phyloP scores from a whole-genome alignment of 768 basidiomycete species.

The Suillus americanus region DNA sequence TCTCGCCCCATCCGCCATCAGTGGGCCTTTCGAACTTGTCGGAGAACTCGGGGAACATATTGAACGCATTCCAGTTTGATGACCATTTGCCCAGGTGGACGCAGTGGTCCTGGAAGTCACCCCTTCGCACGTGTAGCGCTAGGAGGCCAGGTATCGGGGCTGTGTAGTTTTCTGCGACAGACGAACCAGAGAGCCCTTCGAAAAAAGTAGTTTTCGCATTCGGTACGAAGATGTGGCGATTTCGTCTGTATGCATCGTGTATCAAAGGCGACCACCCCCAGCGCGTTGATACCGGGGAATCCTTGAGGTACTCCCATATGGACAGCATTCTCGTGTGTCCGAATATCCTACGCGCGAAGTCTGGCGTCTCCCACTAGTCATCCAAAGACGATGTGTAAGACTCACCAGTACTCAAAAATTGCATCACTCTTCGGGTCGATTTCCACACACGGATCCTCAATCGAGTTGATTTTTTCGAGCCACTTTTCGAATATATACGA shows the following conservation, averaged over 20 bases:
- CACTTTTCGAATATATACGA: constrained; percentile 36
- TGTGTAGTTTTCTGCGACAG: constrained; percentile 11
- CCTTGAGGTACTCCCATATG: constrained; percentile 32
- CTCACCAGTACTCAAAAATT: constrained; percentile 40
- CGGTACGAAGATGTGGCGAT: constrained; percentile 27
- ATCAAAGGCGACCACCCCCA: constrained; percentile 41
- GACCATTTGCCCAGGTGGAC: constrained; percentile 31
- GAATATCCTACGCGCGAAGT: constrained; percentile 27
- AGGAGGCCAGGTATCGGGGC: constrained; percentile 39
- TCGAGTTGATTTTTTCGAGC: constrained; percentile 33
- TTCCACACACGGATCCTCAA: constrained; percentile 42
- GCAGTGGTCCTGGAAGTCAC: constrained; percentile 49
- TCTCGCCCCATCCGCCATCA: constrained; percentile 19
- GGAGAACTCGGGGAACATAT: constrained; percentile 39
- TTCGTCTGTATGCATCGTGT: constrained; percentile 30
- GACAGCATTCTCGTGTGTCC: constrained; percentile 34
- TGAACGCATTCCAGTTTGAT: constrained; percentile 43
- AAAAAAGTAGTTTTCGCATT: background rate
- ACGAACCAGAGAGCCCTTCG: background rate
- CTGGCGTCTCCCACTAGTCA: background rate
- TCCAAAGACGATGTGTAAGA: background rate
- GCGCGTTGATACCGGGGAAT: constrained; percentile 34
- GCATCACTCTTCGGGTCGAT: constrained; percentile 22
- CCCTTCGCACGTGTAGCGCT: constrained; percentile 49
- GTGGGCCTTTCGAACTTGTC: constrained; percentile 36